A percentile compares a stretch with the other conserved stretches of the same genome.
These are phyloP conservation scores for Naganishia antarctica DNA, from an alignment of 768 basidiomycete genomes.

Conservation along the genomic window DNA sequence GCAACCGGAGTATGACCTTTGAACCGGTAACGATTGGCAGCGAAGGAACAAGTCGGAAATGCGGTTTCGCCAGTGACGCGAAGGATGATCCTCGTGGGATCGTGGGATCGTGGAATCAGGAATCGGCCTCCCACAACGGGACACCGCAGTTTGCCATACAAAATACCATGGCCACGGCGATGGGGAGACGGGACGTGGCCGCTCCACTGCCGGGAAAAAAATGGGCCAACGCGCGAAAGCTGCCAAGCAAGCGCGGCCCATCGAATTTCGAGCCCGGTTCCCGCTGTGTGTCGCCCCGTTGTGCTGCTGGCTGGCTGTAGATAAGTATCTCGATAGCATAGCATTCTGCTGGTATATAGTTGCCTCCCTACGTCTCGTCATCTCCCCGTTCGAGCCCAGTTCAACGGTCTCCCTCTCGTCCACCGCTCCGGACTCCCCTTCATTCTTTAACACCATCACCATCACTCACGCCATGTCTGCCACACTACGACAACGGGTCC, in stretches of 20 bases:
- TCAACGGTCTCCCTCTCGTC: background rate
- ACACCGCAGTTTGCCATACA: too few relatives aligned
- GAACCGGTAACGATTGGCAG: too few relatives aligned
- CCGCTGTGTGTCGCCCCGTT: too few relatives aligned
- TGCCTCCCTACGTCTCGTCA: too few relatives aligned
- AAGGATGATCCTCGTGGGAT: too few relatives aligned
- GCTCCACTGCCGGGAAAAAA: constrained; percentile 14
- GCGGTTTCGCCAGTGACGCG: too few relatives aligned
- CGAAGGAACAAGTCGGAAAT: too few relatives aligned
- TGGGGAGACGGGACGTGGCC: constrained; percentile 3
- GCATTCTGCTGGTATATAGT: too few relatives aligned
- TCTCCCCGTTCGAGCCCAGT: background rate
- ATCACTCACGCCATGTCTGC: constrained; percentile 24
- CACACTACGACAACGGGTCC: constrained; percentile 26
- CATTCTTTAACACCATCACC: background rate
- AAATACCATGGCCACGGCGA: background rate
- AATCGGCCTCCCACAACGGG: too few relatives aligned
- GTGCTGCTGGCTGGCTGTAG: background rate
- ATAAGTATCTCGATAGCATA: constrained; percentile 16
- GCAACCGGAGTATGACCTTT: too few relatives aligned
- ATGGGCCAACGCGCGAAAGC: background rate
- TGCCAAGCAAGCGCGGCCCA: background rate
- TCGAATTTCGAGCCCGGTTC: background rate
- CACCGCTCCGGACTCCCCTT: background rate
- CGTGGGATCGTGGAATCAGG: too few relatives aligned